Percentiles rank a stretch among this genome's conserved stretches.
Evolutionary conservation across 495 filamentous ascomycete genomes (phyloP).

Genomic region (Lasiosphaeria hispida): DNA sequence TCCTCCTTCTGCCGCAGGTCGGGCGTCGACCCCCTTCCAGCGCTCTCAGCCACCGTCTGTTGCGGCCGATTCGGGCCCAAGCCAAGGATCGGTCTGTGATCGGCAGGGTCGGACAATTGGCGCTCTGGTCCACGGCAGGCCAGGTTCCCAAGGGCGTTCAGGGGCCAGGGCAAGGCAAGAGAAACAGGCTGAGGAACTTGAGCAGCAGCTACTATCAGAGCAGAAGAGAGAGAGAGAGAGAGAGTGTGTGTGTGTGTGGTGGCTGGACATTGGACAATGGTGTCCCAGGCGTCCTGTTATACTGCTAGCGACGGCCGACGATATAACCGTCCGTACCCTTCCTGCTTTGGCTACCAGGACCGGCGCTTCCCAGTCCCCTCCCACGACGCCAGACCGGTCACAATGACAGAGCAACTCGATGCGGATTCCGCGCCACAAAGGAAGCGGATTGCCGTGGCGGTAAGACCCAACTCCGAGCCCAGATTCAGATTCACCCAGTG

Average conservation of each 20-base stretch:
- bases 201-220: too few relatives aligned
- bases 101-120: slow-evolving; percentile 17
- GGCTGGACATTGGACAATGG: slow-evolving; percentile 35
- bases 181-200: not conserved
- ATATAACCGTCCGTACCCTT: slow-evolving; percentile 42
- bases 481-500: too few relatives aligned
- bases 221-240: not conserved
- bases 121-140: not conserved
- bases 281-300: slow-evolving; percentile 39
- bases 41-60: not conserved
- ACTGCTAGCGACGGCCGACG: slow-evolving; percentile 34
- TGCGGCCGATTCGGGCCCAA: slow-evolving; percentile 18
- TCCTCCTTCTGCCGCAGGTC: not conserved
- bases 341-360: slow-evolving; percentile 30
- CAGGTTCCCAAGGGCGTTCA: too few relatives aligned
- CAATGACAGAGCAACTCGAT: slow-evolving; percentile 46
- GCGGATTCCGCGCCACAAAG: slow-evolving; percentile 44
- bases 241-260: too few relatives aligned
- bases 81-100: slow-evolving; percentile 22
- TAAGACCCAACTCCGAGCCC: slow-evolving; percentile 38
- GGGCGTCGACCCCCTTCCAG: not conserved
- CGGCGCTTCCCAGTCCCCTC: slow-evolving; percentile 35
- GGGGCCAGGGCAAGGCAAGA: not conserved
- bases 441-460: slow-evolving; percentile 66
- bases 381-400: slow-evolving; percentile 33